These are phyloP conservation scores for Mycena polygramma DNA, from an alignment of 768 basidiomycete genomes.

Conservation along the genomic window DNA sequence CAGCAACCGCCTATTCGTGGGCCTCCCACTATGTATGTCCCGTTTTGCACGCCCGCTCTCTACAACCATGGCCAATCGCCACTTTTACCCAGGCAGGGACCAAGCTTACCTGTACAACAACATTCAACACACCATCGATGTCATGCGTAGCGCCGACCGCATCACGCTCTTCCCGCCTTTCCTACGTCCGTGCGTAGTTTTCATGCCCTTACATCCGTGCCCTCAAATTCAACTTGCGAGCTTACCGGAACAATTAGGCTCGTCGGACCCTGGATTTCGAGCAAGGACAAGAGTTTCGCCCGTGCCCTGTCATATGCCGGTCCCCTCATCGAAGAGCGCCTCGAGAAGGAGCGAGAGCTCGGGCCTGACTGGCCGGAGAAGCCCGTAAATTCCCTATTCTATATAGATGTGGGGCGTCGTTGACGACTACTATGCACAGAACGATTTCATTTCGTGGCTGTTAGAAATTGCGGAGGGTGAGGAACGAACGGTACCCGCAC, in stretches of 20 bases:
- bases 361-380: slow-evolving; percentile 28
- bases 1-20: slow-evolving; percentile 46
- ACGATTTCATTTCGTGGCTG: slow-evolving; percentile 52
- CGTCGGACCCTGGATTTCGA: slow-evolving; percentile 21
- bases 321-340: slow-evolving; percentile 18
- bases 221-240: too few relatives aligned
- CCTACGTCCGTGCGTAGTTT: slow-evolving; percentile 25
- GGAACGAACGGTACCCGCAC: slow-evolving; percentile 29
- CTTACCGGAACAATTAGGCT: neutral
- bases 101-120: slow-evolving; percentile 34
- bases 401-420: too few relatives aligned
- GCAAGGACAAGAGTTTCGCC: slow-evolving; percentile 5
- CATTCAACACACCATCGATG: slow-evolving; percentile 27
- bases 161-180: slow-evolving; percentile 24
- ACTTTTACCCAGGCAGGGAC: slow-evolving; percentile 36
- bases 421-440: slow-evolving; percentile 18
- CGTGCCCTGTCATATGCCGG: slow-evolving; percentile 6
- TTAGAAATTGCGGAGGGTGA: slow-evolving; percentile 42
- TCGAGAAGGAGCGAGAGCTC: slow-evolving; percentile 27
- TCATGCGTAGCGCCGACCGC: slow-evolving; percentile 8
- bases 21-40: slow-evolving; percentile 42
- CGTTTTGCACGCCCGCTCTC: neutral
- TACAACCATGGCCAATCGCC: neutral
- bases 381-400: slow-evolving; percentile 1
- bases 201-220: too few relatives aligned